A percentile compares a stretch with the other conserved stretches of the same genome.
These are phyloP conservation scores for Chaetoceros muelleri DNA, from an alignment of 108 stramenopile genomes.

Conservation along the genomic window DNA sequence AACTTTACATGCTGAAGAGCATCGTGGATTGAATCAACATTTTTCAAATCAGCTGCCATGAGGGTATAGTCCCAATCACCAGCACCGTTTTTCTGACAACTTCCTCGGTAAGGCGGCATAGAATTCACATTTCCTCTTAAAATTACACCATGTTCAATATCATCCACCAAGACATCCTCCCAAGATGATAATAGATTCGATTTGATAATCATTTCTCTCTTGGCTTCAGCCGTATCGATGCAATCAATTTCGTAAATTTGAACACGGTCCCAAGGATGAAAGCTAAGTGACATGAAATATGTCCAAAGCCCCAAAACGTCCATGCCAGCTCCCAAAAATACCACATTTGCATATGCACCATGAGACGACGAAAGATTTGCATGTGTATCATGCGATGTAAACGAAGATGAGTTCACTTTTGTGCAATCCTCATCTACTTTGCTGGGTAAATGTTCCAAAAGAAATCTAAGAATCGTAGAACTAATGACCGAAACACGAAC, in stretches of 20 bases:
- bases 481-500: constrained; percentile 45
- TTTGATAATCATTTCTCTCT: constrained; percentile 9
- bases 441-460: too few relatives aligned
- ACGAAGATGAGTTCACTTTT: too few relatives aligned
- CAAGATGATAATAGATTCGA: background rate
- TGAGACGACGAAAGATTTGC: too few relatives aligned
- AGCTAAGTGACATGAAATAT: constrained; percentile 14
- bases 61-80: constrained; percentile 36
- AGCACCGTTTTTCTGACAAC: too few relatives aligned
- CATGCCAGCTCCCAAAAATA: constrained; percentile 63
- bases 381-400: too few relatives aligned
- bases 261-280: too few relatives aligned
- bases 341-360: constrained; percentile 42
- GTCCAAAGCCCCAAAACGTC: constrained; percentile 68
- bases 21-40: constrained; percentile 7
- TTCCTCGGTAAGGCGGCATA: too few relatives aligned
- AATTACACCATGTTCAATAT: too few relatives aligned
- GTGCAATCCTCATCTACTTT: too few relatives aligned
- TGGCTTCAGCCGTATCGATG: constrained; percentile 15
- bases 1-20: constrained; percentile 12
- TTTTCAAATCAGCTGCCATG: constrained; percentile 35
- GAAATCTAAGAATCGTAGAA: constrained; percentile 17
- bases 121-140: too few relatives aligned
- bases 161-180: too few relatives aligned
- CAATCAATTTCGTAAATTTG: constrained; percentile 23